Evolutionary conservation across 768 basidiomycete species (phyloP), one percentile per base, ranked within the genome.

Genomic region (Phlegmacium glaucopus): DNA sequence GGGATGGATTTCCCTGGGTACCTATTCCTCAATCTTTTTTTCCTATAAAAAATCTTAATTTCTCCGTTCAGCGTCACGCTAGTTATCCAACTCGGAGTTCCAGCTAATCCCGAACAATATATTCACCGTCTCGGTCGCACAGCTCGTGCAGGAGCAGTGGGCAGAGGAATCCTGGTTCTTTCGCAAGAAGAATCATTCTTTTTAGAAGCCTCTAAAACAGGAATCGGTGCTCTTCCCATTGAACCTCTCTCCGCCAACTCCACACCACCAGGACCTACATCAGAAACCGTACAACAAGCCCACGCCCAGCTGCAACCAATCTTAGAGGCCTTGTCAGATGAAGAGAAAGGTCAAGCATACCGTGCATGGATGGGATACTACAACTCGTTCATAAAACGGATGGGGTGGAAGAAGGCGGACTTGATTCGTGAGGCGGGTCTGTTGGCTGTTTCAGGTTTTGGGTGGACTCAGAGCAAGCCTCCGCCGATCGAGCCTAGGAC

Each of bases 91-190:
- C 61, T 82, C 46, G 83, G 82, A 49, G 74, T 87, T 52, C 87
- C 87, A 10, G 75, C 79, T 0, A 76, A 82, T 46, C 73, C 80
- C 18, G 87, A 88, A 56, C 86, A 88, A 60, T 89, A 90, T 64
- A 82, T 90, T 46, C 87, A 89, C 56, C 78, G 87, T 16, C 81
- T 90, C 6, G 87, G 87, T 11, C 78, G 87, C 39, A 90, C 87
- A 13, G 87, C 87, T 9, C 79, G 87, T 37, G 87, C 87, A 0
- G 87, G 87, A 5, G 69, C 79, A 39, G 68, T 75, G 4, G 85
- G 87, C 0, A 72, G 70, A 32, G 82, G 83, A 2, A 69, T 81
- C 44, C 54, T 86, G 37, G 64, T 86, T 34, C 72, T 85, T 42
- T 71, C 76, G 32, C 71, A 71, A 6, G 67, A 64, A 28, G 85